These are phyloP conservation scores for Metschnikowia noctiluminum DNA, from an alignment of 805 yeast genomes.

Conservation along the genomic window DNA sequence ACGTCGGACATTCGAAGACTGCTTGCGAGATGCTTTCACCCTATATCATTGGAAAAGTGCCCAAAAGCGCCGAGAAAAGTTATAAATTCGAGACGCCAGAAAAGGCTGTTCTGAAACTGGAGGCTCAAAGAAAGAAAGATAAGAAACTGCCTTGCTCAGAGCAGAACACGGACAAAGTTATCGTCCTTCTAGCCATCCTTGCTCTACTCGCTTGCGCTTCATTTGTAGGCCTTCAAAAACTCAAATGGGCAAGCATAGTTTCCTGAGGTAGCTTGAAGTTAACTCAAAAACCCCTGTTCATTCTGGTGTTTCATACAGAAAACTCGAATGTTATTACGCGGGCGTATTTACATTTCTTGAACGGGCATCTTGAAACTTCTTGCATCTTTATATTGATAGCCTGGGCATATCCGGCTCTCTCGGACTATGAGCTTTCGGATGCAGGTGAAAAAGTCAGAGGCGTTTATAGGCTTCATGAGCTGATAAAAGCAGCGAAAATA, in stretches of 20 bases:
- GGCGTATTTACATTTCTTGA: too few relatives aligned
- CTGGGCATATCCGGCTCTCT: too few relatives aligned
- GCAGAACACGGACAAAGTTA: neutral
- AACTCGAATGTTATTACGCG: too few relatives aligned
- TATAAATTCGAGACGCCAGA: neutral
- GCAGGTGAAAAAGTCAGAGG: too few relatives aligned
- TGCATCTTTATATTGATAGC: too few relatives aligned
- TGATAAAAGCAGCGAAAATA: too few relatives aligned
- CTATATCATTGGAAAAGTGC: slow-evolving; percentile 12
- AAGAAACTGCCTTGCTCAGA: too few relatives aligned
- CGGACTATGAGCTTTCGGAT: too few relatives aligned
- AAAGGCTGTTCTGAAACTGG: neutral
- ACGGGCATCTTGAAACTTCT: too few relatives aligned
- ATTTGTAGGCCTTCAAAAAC: slow-evolving; percentile 13
- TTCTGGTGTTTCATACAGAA: too few relatives aligned
- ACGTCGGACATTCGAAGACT: slow-evolving; percentile 19
- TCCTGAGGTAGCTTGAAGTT: neutral
- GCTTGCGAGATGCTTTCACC: slow-evolving; percentile 19
- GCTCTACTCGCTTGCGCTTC: slow-evolving; percentile 10
- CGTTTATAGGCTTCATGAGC: too few relatives aligned
- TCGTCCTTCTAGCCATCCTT: slow-evolving; percentile 4
- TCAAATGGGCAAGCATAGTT: slow-evolving; percentile 16
- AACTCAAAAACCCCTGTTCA: too few relatives aligned
- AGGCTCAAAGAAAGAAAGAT: neutral
- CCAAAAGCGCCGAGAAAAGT: neutral